Base-by-base conservation (phyloP, 1,284 basidiomycete genomes). In the Calocybe gambosa region DNA sequence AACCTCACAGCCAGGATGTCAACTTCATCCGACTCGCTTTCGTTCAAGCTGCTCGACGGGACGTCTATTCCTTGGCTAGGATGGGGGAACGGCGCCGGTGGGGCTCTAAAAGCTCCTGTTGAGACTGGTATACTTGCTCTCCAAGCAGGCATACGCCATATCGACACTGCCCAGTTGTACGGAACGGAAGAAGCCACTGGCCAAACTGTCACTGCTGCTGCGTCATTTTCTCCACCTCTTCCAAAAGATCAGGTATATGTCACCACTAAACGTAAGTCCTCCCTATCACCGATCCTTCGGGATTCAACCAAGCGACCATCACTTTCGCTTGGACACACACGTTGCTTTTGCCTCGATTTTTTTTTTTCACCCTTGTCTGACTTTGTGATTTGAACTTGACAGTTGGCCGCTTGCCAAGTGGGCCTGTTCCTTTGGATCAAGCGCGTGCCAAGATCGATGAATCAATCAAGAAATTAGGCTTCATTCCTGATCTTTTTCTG, bases 401-500 rank as follows among this genome's bases (percentile, higher is more conserved):
- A 54, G 46, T 45, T 39, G 61, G 38, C 5, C 23, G 19, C 16
- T 36, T 35, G 46, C 53, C 16, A 31, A 21, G 36, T 16, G 25
- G 46, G 6, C 46, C 56, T 15, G 29, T 57, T 13, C 51, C 61
- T 0, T 25, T 58, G 1, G 53, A 62, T 31, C 54, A 63, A 18
- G 58, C 67, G 4, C 56, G 60, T 8, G 49, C 51, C 5, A 59
- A 59, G 8, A 53, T 74, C 18, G 55, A 62, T 31, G 59, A 49
- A n/a, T 65, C 68, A 2, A 50, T 69, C 25, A 54, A 62, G 43
- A 62, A 67, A 52, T 68, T 80, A 3, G 71, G 69, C 9, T 62
- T 59, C 34, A 49, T 63, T 7, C 65, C 64, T 0, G 74, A 75
- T 51, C 62, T 73, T 2, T 78, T 68, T 59, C 65, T 82, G 18